A percentile compares a stretch with the other conserved stretches of the same genome.
These are phyloP conservation scores for Gossypium ekmanianum DNA, from an alignment of 345 rosid species.

Conservation along the genomic window DNA sequence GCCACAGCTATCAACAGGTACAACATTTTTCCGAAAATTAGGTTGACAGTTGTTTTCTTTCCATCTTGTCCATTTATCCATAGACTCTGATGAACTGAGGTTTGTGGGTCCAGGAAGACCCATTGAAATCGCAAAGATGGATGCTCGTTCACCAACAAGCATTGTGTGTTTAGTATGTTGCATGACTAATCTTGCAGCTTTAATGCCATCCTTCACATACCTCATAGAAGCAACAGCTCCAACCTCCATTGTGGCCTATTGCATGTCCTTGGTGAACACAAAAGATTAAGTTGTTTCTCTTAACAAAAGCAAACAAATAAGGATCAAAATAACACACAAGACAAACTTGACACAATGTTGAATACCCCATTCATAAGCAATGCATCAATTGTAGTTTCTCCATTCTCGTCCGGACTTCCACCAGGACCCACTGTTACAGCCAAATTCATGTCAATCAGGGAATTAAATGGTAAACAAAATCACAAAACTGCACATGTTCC, in stretches of 20 bases:
- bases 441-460: constrained; percentile 15
- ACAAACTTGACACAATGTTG: constrained; percentile 1
- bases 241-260: constrained; percentile 91
- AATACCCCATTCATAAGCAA: constrained; percentile 90
- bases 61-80: constrained; percentile 79
- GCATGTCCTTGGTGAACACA: constrained; percentile 43
- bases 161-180: constrained; percentile 69
- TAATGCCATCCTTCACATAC: constrained; percentile 86
- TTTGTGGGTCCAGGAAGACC: constrained; percentile 87
- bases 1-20: constrained; percentile 61
- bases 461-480: constrained; percentile 5
- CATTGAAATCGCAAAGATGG: constrained; percentile 87
- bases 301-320: neutral
- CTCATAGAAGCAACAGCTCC: constrained; percentile 99
- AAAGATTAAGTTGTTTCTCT: constrained; percentile 17
- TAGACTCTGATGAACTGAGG: constrained; percentile 74
- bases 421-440: constrained; percentile 78
- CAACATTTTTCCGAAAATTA: constrained; percentile 77
- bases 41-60: constrained; percentile 67
- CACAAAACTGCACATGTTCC: neutral
- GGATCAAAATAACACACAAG: neutral
- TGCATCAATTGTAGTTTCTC: constrained; percentile 93
- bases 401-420: constrained; percentile 95
- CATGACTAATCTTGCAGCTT: constrained; percentile 87
- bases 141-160: constrained; percentile 79